Percentiles rank a stretch among this genome's conserved stretches.
These are phyloP conservation scores for Solanum ossicruentum DNA, from an alignment of 257 asterid species.

Conservation along the genomic window DNA sequence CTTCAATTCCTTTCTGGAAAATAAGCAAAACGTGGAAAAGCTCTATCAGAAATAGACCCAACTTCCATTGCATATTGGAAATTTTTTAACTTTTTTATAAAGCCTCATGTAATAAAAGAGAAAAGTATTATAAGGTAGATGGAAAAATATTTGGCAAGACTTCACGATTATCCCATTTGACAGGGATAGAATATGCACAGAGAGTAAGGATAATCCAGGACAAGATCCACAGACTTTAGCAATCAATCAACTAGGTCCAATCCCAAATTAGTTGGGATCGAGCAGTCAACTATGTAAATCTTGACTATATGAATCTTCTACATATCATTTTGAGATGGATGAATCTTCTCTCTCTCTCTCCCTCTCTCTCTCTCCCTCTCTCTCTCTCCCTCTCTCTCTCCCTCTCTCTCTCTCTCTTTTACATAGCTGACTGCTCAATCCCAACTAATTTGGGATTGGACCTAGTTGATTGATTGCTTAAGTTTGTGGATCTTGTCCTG, in stretches of 20 bases:
- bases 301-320: not conserved
- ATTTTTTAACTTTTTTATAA: not conserved
- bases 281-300: not conserved
- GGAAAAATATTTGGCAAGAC: not conserved
- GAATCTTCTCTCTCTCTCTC: not conserved
- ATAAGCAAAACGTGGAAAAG: not conserved
- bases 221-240: not conserved
- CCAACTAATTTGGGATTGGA: not conserved
- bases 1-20: slow-evolving; percentile 93
- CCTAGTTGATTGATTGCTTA: not conserved
- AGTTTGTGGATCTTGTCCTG: not conserved
- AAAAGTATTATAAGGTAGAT: not conserved
- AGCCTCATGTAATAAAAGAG: not conserved
- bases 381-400: too few relatives aligned
- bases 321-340: not conserved
- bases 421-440: not conserved
- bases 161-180: not conserved
- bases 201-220: not conserved
- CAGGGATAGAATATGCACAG: not conserved
- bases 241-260: not conserved
- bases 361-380: too few relatives aligned
- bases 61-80: not conserved
- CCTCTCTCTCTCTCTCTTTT: too few relatives aligned
- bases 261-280: not conserved
- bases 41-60: not conserved